Conservation (phyloP, 2,329 filamentous ascomycete genomes). For the Penicillium sp. region DNA sequence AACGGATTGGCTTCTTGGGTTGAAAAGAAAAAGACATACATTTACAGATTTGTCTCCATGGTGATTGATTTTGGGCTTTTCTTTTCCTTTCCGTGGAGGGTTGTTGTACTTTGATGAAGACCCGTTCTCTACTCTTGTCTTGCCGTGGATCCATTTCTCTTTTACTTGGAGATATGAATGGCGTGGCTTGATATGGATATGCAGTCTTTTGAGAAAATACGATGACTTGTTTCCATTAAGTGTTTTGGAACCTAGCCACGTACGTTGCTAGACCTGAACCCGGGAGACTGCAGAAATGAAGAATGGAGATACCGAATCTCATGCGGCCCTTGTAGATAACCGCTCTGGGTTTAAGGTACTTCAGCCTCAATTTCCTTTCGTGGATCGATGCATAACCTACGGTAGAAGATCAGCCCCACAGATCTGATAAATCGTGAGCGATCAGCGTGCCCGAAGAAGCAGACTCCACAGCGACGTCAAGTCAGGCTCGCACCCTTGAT, state of each 20-base stretch:
- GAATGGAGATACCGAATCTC: background rate
- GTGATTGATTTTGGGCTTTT: background rate
- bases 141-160: too few relatives aligned
- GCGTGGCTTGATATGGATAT: background rate
- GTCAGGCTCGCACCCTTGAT: background rate
- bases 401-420: background rate
- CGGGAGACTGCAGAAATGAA: background rate
- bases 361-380: background rate
- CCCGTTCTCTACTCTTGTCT: background rate
- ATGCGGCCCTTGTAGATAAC: background rate
- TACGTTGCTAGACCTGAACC: background rate
- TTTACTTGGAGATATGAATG: too few relatives aligned
- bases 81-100: background rate
- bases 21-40: conserved; percentile 8
- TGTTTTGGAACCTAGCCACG: background rate
- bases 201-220: background rate
- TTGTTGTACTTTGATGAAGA: background rate
- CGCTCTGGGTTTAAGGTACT: background rate
- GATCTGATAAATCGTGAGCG: background rate
- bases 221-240: background rate
- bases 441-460: background rate
- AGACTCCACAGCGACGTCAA: background rate
- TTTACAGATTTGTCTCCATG: background rate
- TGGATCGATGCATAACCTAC: background rate
- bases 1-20: background rate